Conservation (phyloP, 345 rosid species). For the Eucalyptus lansdowneana region DNA sequence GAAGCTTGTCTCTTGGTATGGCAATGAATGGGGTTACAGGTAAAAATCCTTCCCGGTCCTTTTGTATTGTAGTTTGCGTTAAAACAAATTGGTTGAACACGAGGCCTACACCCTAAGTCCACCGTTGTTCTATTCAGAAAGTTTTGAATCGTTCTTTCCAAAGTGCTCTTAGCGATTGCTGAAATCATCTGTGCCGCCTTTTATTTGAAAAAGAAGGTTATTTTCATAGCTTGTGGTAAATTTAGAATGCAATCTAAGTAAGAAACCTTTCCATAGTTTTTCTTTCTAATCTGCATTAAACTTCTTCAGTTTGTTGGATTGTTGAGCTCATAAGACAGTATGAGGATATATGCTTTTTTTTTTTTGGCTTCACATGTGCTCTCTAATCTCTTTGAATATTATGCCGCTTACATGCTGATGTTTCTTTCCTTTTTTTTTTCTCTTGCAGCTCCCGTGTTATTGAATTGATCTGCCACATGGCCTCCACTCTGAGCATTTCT, state of each 20-base stretch:
- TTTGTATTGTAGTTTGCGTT: background rate
- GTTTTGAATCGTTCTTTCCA: background rate
- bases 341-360: background rate
- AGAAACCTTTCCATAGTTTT: background rate
- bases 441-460: background rate
- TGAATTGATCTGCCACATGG: background rate
- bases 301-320: background rate
- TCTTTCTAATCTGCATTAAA: background rate
- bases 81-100: background rate
- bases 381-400: background rate
- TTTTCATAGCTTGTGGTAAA: background rate
- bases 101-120: background rate
- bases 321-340: background rate
- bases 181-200: background rate
- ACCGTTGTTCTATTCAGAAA: background rate
- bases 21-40: conserved; percentile 43
- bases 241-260: background rate
- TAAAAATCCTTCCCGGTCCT: background rate
- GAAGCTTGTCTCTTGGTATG: conserved; percentile 19
- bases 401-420: background rate
- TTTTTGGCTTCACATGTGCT: background rate
- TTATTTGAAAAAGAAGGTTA: background rate
- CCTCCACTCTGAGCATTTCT: background rate
- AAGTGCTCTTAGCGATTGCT: background rate
- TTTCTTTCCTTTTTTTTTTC: background rate